A percentile compares a stretch with the other conserved stretches of the same genome.
These are phyloP conservation scores for Globisporangium mamillatum DNA, from an alignment of 352 stramenopile genomes.

Conservation along the genomic window DNA sequence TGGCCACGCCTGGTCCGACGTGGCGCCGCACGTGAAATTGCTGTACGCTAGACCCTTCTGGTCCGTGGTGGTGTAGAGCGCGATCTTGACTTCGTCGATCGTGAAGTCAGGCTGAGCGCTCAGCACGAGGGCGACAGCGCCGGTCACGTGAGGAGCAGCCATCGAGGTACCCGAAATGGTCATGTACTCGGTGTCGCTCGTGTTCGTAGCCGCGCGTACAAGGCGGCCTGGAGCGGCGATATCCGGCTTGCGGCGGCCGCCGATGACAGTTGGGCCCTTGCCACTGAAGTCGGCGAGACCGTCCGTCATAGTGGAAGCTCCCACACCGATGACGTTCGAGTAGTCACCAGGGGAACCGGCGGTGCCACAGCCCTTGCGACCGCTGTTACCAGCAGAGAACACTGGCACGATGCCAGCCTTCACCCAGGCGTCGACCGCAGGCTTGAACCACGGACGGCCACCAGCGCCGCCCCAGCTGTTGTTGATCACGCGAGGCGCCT, in stretches of 20 bases:
- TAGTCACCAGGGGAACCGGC: slow-evolving; percentile 27
- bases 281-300: slow-evolving; percentile 23
- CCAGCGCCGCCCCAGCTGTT: slow-evolving; percentile 23
- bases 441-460: slow-evolving; percentile 15
- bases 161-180: slow-evolving; percentile 22
- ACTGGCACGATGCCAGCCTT: slow-evolving; percentile 29
- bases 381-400: slow-evolving; percentile 16
- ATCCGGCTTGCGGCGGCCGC: slow-evolving; percentile 24
- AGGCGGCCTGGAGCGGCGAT: slow-evolving; percentile 22
- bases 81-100: slow-evolving; percentile 12
- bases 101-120: slow-evolving; percentile 12
- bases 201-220: slow-evolving; percentile 11
- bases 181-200: slow-evolving; percentile 4
- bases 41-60: slow-evolving; percentile 9
- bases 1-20: slow-evolving; percentile 23
- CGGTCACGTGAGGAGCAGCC: slow-evolving; percentile 26
- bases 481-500: slow-evolving; percentile 20
- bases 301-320: slow-evolving; percentile 23
- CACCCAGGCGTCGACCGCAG: slow-evolving; percentile 18
- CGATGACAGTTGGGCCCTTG: slow-evolving; percentile 22
- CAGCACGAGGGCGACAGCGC: slow-evolving; percentile 22
- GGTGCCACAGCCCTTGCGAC: slow-evolving; percentile 24
- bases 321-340: slow-evolving; percentile 32
- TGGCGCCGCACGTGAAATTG: slow-evolving; percentile 25
- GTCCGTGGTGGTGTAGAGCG: slow-evolving; percentile 12